Evolutionary conservation across 2,329 filamentous ascomycete genomes (phyloP).

Genomic region (Pyricularia sp.): DNA sequence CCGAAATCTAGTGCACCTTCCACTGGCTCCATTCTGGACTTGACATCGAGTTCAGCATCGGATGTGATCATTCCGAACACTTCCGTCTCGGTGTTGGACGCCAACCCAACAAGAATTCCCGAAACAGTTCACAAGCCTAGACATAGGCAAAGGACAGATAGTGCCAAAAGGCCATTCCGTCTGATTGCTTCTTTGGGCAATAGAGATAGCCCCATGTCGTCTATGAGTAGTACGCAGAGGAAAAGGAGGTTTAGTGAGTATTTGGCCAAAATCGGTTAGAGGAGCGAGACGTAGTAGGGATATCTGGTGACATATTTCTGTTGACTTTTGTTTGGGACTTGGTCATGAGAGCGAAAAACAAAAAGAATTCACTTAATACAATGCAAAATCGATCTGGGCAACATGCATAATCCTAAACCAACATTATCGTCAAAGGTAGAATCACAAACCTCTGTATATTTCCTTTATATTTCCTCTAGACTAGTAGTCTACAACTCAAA

Average conservation of each 20-base stretch:
- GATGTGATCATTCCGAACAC: conserved; percentile 3
- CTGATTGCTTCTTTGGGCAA: neutral
- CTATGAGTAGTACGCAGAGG: neutral
- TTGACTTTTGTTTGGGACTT: neutral
- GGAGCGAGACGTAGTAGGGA: neutral
- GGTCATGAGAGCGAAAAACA: neutral
- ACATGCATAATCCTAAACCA: no score
- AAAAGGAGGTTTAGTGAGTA: neutral
- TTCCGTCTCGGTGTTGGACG: neutral
- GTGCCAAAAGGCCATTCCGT: neutral
- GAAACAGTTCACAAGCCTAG: conserved; percentile 2
- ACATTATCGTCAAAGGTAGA: no score
- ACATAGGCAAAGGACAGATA: neutral
- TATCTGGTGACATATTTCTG: neutral
- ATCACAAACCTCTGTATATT: no score
- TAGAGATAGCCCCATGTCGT: neutral
- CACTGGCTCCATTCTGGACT: neutral
- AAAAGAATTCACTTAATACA: neutral
- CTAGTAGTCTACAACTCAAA: no score
- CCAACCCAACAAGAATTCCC: neutral
- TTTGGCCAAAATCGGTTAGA: neutral
- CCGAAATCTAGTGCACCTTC: neutral
- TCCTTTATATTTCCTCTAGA: no score
- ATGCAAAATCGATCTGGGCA: no score
- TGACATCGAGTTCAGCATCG: neutral